A percentile compares a stretch with the other conserved stretches of the same genome.
phyloP scores from a whole-genome alignment of 1,139 yeast species.

The Lizanozyma gosingica region DNA sequence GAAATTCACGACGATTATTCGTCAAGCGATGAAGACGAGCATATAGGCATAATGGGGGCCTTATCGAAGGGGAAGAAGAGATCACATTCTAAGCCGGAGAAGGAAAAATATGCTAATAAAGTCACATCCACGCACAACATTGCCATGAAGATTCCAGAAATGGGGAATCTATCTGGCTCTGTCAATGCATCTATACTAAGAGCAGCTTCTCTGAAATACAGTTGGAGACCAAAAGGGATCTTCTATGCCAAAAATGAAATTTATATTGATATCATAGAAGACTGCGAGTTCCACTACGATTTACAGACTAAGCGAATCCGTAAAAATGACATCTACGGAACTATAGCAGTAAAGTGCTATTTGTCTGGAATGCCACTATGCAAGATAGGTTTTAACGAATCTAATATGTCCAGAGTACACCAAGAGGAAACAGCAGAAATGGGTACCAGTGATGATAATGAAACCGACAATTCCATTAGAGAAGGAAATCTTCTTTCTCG shows the following conservation, averaged over 20 bases:
- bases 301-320: slow-evolving; percentile 20
- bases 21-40: slow-evolving; percentile 9
- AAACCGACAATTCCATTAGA: slow-evolving; percentile 2
- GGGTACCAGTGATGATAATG: slow-evolving; percentile 13
- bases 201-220: slow-evolving; percentile 33
- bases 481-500: slow-evolving; percentile 13
- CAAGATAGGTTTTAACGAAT: slow-evolving; percentile 35
- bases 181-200: slow-evolving; percentile 54
- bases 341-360: slow-evolving; percentile 30
- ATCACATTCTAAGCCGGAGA: slow-evolving; percentile 1
- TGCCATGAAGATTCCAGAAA: slow-evolving; percentile 12
- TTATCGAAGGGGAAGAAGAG: slow-evolving; percentile 7
- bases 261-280: slow-evolving; percentile 34
- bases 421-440: slow-evolving; percentile 8
- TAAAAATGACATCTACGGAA: slow-evolving; percentile 29
- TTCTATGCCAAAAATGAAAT: slow-evolving; percentile 40
- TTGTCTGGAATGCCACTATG: slow-evolving; percentile 42
- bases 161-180: slow-evolving; percentile 4
- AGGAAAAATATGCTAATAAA: slow-evolving; percentile 7
- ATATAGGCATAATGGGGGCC: not conserved
- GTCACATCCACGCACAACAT: slow-evolving; percentile 21
- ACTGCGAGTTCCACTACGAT: slow-evolving; percentile 32
- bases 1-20: slow-evolving; percentile 11
- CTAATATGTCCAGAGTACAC: slow-evolving; percentile 14
- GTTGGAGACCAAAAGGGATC: slow-evolving; percentile 43